Percentiles rank a stretch among this genome's conserved stretches.
Evolutionary conservation across 2,329 filamentous ascomycete genomes (phyloP).

Genomic region (Xylariales sp.): DNA sequence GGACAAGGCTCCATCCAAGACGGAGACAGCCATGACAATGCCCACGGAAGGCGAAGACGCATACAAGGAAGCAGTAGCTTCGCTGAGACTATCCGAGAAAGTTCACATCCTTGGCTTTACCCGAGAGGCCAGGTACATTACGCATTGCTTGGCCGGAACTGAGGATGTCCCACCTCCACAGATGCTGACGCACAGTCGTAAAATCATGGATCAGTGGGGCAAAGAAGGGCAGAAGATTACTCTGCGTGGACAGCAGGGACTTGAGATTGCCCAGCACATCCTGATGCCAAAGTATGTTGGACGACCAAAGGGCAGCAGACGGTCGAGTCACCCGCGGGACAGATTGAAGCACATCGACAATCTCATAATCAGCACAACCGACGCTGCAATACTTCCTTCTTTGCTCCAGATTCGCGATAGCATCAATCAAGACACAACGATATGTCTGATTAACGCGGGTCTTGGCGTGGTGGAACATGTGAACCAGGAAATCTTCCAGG

Average conservation of each 20-base stretch:
- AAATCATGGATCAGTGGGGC: constrained; percentile 40
- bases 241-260: constrained; percentile 35
- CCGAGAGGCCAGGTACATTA: constrained; percentile 60
- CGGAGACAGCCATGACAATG: background rate
- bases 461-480: constrained; percentile 80
- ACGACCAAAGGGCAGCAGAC: background rate
- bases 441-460: constrained; percentile 76
- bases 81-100: constrained; percentile 32
- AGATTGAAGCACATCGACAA: constrained; percentile 16
- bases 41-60: background rate
- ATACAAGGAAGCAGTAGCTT: constrained; percentile 3
- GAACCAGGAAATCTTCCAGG: constrained; percentile 64
- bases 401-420: constrained; percentile 17
- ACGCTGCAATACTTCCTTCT: constrained; percentile 13
- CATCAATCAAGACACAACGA: constrained; percentile 57
- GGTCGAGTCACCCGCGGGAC: background rate
- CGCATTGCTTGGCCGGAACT: constrained; percentile 56
- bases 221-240: constrained; percentile 38
- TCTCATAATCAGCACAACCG: constrained; percentile 19
- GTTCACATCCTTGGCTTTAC: constrained; percentile 61
- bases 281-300: constrained; percentile 19
- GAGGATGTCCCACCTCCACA: constrained; percentile 59
- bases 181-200: constrained; percentile 52
- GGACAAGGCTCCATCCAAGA: constrained; percentile 4
- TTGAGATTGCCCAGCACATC: constrained; percentile 19